Evolutionary conservation across 148 eudicot genomes (phyloP), one percentile per base, ranked within the genome.

Genomic region (Rhododendron simsii): DNA sequence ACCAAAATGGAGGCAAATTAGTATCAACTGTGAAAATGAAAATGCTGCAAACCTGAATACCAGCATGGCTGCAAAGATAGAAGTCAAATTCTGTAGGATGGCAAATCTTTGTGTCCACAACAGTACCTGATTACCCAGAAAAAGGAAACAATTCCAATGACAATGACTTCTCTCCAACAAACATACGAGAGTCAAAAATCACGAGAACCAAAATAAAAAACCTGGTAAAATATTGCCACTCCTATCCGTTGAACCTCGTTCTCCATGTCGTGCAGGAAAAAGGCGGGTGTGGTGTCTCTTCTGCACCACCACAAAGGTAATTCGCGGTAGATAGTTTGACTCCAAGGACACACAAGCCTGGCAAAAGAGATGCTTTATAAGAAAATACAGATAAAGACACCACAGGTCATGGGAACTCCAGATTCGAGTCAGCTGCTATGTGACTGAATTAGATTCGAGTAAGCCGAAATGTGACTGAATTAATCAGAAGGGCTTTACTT

Each of bases 211-310:
- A 61, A 21, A 41, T 35, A 73, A 73, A 74, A 41, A 35, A 95
- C 99, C 98, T 81, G 99, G 99, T 51, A 97, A 78, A 33, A 97
- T 97, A 82, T 97, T 97, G 65, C 98, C 98, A 86, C 98, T 95
- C 91, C 77, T 91, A 82, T 95, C 98, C 0, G 95, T 91, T 33
- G 89, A 44, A 28, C 15, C 89, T 3, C 55, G 80, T 84, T 94
- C 93, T 14, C 48, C 37, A 77, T 87, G 92, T 30, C 71, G 44
- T 0, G 61, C 84, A 7, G 99, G 88, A 74, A 97, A 97, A 12
- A 97, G 95, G 2, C 98, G 95, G 5, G 99, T 97, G 61, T 97
- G 98, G 71, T 97, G 99, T 78, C 99, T 91, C 84, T 97, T 97
- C 81, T 95, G 99, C 78, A 95, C 99, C 7, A 97, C 95, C 63